Percentiles rank a stretch among this genome's conserved stretches.
These are phyloP conservation scores for Microsporum ferrugineum DNA, from an alignment of 2,329 filamentous ascomycete genomes.

Conservation along the genomic window DNA sequence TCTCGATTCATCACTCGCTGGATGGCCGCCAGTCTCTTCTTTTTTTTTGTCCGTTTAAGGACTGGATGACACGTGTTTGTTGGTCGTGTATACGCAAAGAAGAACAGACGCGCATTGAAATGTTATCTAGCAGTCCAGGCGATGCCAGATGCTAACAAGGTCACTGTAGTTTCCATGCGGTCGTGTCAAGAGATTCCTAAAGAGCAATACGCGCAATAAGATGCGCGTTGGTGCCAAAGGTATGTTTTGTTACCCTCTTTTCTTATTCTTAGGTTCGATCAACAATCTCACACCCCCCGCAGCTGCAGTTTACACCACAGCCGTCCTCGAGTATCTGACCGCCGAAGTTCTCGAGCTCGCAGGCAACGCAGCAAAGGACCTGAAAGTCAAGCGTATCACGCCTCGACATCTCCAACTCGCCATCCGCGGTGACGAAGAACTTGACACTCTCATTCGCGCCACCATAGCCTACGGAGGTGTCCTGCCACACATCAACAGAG, in stretches of 20 bases:
- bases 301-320: slow-evolving; percentile 93
- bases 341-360: slow-evolving; percentile 98
- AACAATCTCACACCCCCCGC: slow-evolving; percentile 7
- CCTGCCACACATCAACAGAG: slow-evolving; percentile 95
- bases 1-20: slow-evolving; percentile 11
- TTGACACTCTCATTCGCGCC: slow-evolving; percentile 92
- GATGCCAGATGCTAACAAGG: slow-evolving; percentile 12
- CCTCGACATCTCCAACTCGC: slow-evolving; percentile 95
- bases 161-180: slow-evolving; percentile 79
- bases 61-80: slow-evolving; percentile 5
- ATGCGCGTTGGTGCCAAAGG: slow-evolving; percentile 96
- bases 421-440: slow-evolving; percentile 95
- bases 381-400: slow-evolving; percentile 99
- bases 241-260: slow-evolving; percentile 20
- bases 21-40: background rate
- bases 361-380: slow-evolving; percentile 97
- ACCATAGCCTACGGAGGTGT: slow-evolving; percentile 99
- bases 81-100: background rate
- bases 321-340: slow-evolving; percentile 95
- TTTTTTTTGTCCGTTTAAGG: background rate
- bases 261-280: slow-evolving; percentile 8
- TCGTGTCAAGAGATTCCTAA: slow-evolving; percentile 99
- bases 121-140: background rate
- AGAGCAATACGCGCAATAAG: slow-evolving; percentile 98
- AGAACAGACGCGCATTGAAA: background rate